A percentile compares a stretch with the other conserved stretches of the same genome.
phyloP scores from a whole-genome alignment of 768 basidiomycete genomes.

The Mycena rosella region DNA sequence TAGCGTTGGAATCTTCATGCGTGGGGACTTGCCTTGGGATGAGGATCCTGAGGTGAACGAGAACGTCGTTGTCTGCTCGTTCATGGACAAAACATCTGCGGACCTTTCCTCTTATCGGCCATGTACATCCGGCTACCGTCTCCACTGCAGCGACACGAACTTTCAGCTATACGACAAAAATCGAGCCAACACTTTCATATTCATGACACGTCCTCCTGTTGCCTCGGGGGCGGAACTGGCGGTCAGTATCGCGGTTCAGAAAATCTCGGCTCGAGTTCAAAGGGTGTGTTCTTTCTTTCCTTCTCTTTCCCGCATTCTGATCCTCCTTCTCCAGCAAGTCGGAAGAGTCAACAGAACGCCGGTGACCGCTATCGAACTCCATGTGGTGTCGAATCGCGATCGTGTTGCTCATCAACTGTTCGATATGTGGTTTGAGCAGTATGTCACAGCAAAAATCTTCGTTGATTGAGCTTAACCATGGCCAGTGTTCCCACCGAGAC shows the following conservation, averaged over 20 bases:
- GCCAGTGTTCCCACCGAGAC: slow-evolving; percentile 62
- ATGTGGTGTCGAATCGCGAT: slow-evolving; percentile 78
- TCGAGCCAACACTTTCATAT: slow-evolving; percentile 68
- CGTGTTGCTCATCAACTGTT: slow-evolving; percentile 75
- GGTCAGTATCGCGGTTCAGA: slow-evolving; percentile 72
- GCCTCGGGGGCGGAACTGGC: slow-evolving; percentile 62
- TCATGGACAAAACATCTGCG: slow-evolving; percentile 66
- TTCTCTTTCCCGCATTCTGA: background rate
- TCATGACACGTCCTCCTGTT: slow-evolving; percentile 62
- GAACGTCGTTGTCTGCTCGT: slow-evolving; percentile 73
- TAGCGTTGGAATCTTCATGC: slow-evolving; percentile 72
- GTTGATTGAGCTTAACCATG: background rate
- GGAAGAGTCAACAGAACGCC: slow-evolving; percentile 68
- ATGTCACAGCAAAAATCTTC: slow-evolving; percentile 41
- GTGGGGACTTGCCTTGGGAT: slow-evolving; percentile 69
- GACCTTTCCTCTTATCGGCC: slow-evolving; percentile 62
- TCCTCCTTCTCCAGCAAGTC: slow-evolving; percentile 60
- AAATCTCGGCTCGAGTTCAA: slow-evolving; percentile 67
- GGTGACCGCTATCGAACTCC: slow-evolving; percentile 68
- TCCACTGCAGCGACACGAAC: slow-evolving; percentile 68
- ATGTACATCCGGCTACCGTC: slow-evolving; percentile 65
- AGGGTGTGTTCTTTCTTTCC: slow-evolving; percentile 47
- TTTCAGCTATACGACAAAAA: slow-evolving; percentile 72
- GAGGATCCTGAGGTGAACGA: slow-evolving; percentile 69
- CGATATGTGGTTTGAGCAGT: slow-evolving; percentile 78